Percentiles rank a stretch among this genome's conserved stretches.
Evolutionary conservation across 73 alveolate species (phyloP).

Genomic region (Tetrahymena thermophila): DNA sequence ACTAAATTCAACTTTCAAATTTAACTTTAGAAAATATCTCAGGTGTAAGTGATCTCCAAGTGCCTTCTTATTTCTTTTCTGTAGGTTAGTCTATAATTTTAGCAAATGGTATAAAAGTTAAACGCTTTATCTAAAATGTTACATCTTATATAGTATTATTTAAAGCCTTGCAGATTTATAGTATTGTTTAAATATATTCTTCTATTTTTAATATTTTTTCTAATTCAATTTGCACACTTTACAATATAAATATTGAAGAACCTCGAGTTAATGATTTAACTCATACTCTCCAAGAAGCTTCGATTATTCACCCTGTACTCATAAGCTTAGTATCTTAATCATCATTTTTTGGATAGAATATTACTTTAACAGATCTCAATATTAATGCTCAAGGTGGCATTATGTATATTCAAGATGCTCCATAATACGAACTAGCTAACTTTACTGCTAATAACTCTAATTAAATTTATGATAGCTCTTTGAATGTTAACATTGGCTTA

Average conservation of each 20-base stretch:
- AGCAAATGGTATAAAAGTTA: not conserved
- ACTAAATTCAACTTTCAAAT: not conserved
- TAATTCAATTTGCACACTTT: not conserved
- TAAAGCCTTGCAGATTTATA: not conserved
- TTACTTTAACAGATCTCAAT: not conserved
- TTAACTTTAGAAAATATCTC: not conserved
- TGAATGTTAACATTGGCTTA: not conserved
- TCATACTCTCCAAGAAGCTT: not conserved
- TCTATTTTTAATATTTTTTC: not conserved
- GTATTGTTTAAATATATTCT: not conserved
- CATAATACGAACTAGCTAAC: not conserved
- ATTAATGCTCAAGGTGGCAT: not conserved
- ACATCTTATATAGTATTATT: not conserved
- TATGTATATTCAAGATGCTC: not conserved
- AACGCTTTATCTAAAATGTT: not conserved
- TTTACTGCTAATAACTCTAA: not conserved
- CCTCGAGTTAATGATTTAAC: not conserved
- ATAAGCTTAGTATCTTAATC: not conserved
- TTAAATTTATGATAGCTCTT: not conserved
- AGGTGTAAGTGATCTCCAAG: not conserved
- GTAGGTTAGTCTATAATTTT: not conserved
- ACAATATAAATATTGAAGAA: not conserved
- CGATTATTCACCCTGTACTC: not conserved
- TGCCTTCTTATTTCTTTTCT: not conserved
- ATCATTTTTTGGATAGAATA: not conserved